phyloP scores from a whole-genome alignment of 371 early-diverging fungal genomes.

The Lichtheimia ornata region DNA sequence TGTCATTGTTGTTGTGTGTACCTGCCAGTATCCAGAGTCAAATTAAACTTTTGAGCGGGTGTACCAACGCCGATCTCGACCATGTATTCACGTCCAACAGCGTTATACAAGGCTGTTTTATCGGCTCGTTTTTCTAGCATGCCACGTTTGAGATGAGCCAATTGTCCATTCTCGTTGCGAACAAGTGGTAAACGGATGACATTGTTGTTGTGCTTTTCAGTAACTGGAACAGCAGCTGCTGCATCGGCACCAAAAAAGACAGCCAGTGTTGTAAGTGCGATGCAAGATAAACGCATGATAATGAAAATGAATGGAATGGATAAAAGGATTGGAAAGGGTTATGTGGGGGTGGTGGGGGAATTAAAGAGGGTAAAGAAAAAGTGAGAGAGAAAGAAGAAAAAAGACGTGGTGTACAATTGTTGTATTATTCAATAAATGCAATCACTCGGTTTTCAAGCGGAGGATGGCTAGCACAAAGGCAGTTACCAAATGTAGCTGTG shows the following conservation, averaged over 20 bases:
- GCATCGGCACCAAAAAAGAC: constrained; percentile 5
- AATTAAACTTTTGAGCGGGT: constrained; percentile 22
- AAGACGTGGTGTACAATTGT: background rate
- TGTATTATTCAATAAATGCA: background rate
- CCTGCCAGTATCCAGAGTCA: constrained; percentile 31
- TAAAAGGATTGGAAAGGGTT: background rate
- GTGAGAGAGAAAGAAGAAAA: background rate
- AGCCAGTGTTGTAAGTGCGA: constrained; percentile 9
- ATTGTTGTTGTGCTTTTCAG: background rate
- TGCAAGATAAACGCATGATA: constrained; percentile 7
- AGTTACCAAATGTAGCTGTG: background rate
- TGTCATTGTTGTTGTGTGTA: constrained; percentile 7
- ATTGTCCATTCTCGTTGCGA: constrained; percentile 20
- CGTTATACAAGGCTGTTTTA: constrained; percentile 13
- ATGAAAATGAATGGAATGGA: background rate
- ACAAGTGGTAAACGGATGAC: constrained; percentile 15
- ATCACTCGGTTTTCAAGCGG: background rate
- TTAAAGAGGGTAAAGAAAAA: background rate
- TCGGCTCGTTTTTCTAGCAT: constrained; percentile 13
- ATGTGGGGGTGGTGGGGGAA: background rate
- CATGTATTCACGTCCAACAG: constrained; percentile 21
- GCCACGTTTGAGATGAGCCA: constrained; percentile 9
- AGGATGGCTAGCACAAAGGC: constrained; percentile 1
- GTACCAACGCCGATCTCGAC: constrained; percentile 23
- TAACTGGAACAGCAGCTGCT: background rate